These are phyloP conservation scores for Thielaviopsis musarum DNA, from an alignment of 2,329 filamentous ascomycete species.

Conservation along the genomic window DNA sequence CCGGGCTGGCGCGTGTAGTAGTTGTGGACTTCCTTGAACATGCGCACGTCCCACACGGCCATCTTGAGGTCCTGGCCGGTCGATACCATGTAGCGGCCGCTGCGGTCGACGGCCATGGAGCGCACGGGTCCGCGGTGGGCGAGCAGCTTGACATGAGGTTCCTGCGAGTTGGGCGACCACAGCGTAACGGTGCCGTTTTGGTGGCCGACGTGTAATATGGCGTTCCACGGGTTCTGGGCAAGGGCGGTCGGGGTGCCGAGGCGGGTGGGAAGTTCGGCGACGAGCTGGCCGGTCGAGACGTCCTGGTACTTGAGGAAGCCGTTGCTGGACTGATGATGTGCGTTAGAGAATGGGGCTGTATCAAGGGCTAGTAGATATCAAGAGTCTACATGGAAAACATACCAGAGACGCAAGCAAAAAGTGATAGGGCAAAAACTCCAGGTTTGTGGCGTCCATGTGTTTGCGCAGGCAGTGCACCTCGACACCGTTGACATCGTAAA, in stretches of 20 bases:
- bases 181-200: constrained; percentile 89
- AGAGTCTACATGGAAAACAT: too few species aligned
- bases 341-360: too few species aligned
- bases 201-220: constrained; percentile 79
- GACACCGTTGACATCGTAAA: constrained; percentile 81
- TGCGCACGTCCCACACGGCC: constrained; percentile 91
- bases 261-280: constrained; percentile 71
- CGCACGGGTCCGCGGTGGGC: constrained; percentile 82
- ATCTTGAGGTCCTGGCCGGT: constrained; percentile 80
- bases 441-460: constrained; percentile 77
- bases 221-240: constrained; percentile 81
- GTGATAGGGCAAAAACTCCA: constrained; percentile 94
- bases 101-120: constrained; percentile 67
- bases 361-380: too few species aligned
- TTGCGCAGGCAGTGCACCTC: constrained; percentile 85
- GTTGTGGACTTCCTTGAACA: constrained; percentile 80
- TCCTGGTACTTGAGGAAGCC: constrained; percentile 90
- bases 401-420: constrained; percentile 79
- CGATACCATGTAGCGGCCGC: constrained; percentile 90
- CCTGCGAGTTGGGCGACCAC: constrained; percentile 84
- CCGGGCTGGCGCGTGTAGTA: constrained; percentile 76
- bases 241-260: constrained; percentile 71
- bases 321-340: constrained; percentile 53
- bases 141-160: constrained; percentile 78
- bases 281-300: constrained; percentile 77